A percentile compares a stretch with the other conserved stretches of the same genome.
Evolutionary conservation across 2,329 filamentous ascomycete species (phyloP).

Genomic region (Fusarium hostae): DNA sequence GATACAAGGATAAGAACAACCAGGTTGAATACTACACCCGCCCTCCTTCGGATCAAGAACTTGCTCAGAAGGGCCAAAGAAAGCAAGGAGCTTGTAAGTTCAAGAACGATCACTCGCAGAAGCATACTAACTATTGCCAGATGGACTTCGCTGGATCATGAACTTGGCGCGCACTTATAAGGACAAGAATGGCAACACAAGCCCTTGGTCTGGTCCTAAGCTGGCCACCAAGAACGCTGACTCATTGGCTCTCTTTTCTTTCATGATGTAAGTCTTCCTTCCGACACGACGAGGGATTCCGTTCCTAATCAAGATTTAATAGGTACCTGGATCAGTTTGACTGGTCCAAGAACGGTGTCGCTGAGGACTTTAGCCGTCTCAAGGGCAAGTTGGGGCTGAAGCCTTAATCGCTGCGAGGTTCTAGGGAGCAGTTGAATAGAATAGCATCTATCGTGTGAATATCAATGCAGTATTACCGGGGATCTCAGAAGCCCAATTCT

Average conservation of each 20-base stretch:
- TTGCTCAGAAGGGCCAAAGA: background rate
- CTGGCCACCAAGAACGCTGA: constrained; percentile 7
- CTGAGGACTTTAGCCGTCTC: background rate
- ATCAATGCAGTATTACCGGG: accelerated
- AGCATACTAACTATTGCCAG: accelerated
- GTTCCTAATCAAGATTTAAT: background rate
- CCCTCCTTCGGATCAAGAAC: background rate
- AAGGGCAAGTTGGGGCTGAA: background rate
- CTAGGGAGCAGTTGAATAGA: background rate
- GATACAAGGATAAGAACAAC: background rate
- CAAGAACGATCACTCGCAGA: accelerated
- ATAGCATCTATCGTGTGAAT: accelerated
- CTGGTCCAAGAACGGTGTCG: background rate
- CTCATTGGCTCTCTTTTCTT: background rate
- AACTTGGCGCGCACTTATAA: background rate
- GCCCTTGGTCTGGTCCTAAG: background rate
- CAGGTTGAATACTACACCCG: background rate
- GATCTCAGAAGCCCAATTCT: background rate
- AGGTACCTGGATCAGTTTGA: background rate
- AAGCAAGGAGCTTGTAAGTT: constrained; percentile 12
- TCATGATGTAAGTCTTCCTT: background rate
- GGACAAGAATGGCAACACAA: background rate
- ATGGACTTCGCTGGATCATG: background rate
- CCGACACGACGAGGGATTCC: accelerated
- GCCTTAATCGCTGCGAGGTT: accelerated